Base-by-base conservation (phyloP, 352 stramenopile species). In the Elongisporangium senticosum region DNA sequence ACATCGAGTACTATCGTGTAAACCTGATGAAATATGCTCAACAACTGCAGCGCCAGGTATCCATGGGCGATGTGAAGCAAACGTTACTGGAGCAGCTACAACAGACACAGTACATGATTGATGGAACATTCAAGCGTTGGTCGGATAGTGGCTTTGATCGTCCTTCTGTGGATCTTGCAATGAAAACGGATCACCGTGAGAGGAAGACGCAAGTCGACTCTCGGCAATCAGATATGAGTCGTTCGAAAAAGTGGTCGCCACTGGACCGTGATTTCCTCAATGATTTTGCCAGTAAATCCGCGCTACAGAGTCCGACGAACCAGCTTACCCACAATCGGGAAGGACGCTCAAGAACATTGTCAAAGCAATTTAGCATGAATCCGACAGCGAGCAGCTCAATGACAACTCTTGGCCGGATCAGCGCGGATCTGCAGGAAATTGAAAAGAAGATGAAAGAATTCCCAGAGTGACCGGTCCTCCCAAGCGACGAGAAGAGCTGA, bases 31-130 rank as follows among this genome's bases (percentile, higher is more conserved):
- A 79, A 43, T 65, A 73, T 21, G 65, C 77, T 3, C 78, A 89
- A 55, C 72, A 88, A 37, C 54, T 87, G 2, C 59, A 85, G 57
- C 72, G 71, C 17, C 73, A 74, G 24, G 68, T 75, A 8, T 83
- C 75, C 7, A 76, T 92, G 54, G 65, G 64, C 15, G 79, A 89
- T 51, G 79, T 86, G 24, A 89, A 92, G 66, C 71, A 92, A 49
- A 87, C 77, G 54, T 62, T 90, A 20, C 47, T 92, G 43, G 74
- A 84, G 47, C 83, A 92, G 65, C 65, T 92, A 2, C 75, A 90
- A 37, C 74, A 92, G 51, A 92, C 83, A 0, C 83, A 90, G 65
- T 84, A 71, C 58, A 89, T 92, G 79, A 83, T 92, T 49, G 74
- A 73, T 19, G 77, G 81, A 57, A 88, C 79, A 21, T 85, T 87